Conservation (phyloP, 2,329 filamentous ascomycete genomes). For the Verticillium zaregamsianum region DNA sequence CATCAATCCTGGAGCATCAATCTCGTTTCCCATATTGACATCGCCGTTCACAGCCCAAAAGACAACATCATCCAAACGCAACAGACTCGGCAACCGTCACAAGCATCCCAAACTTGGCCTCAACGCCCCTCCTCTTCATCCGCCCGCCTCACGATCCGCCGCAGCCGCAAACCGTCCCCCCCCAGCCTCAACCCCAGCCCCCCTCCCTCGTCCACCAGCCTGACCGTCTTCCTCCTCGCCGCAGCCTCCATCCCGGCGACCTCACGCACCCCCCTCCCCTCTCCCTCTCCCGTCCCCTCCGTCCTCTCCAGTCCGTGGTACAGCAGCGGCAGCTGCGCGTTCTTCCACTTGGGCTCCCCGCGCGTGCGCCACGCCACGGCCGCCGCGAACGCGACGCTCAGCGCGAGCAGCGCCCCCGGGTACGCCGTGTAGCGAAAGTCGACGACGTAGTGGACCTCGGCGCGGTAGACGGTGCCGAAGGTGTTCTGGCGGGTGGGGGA, state of each 20-base stretch:
- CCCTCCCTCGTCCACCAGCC: neutral
- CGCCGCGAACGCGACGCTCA: neutral
- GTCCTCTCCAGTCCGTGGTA: neutral
- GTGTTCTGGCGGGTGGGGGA: no score
- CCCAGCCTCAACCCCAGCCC: neutral
- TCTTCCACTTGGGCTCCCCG: neutral
- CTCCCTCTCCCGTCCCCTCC: neutral
- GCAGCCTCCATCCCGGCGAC: neutral
- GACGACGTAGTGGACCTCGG: neutral
- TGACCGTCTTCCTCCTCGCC: neutral
- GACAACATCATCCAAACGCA: no score
- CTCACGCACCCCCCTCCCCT: neutral
- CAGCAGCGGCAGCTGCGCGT: slow-evolving; percentile 2
- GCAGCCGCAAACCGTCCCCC: neutral
- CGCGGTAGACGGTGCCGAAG: neutral
- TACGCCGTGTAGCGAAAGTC: neutral
- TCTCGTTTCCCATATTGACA: no score
- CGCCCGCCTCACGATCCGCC: neutral
- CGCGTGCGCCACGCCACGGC: neutral
- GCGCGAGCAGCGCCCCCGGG: neutral
- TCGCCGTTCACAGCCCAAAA: no score
- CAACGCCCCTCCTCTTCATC: neutral
- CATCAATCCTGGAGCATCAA: no score
- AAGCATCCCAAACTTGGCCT: neutral
- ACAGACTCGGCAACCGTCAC: neutral